phyloP scores from a whole-genome alignment of 805 yeast species.

The Suhomyces sp. region DNA sequence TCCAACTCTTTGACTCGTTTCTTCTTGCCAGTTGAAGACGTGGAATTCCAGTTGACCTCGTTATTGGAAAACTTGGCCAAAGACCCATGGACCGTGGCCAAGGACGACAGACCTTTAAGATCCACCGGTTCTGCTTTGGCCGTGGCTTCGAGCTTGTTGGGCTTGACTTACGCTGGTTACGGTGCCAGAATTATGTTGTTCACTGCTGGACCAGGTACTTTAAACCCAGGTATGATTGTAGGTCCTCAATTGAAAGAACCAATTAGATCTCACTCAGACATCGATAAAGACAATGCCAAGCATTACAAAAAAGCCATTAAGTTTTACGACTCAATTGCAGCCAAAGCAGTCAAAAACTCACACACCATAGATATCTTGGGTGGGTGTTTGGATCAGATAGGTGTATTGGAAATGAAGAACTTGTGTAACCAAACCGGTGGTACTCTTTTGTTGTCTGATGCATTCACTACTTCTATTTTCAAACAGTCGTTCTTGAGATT shows the following conservation, averaged over 20 bases:
- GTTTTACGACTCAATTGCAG: constrained; percentile 72
- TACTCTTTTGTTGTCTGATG: constrained; percentile 80
- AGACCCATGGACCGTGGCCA: constrained; percentile 88
- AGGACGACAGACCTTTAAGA: constrained; percentile 81
- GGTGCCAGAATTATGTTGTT: constrained; percentile 90
- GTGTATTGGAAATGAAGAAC: constrained; percentile 89
- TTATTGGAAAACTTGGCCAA: constrained; percentile 72
- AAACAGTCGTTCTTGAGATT: constrained; percentile 87
- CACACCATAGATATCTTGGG: constrained; percentile 89
- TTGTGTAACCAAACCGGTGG: constrained; percentile 89
- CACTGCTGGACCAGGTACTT: constrained; percentile 93
- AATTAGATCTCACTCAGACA: constrained; percentile 94
- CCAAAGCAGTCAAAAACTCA: constrained; percentile 64
- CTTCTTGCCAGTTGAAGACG: constrained; percentile 68
- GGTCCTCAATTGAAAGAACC: constrained; percentile 91
- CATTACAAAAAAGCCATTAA: constrained; percentile 84
- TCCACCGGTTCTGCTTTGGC: constrained; percentile 91
- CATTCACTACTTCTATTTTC: constrained; percentile 92
- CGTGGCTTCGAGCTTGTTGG: constrained; percentile 78
- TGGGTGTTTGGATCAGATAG: constrained; percentile 95
- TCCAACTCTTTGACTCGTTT: constrained; percentile 51
- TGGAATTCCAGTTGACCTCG: constrained; percentile 80
- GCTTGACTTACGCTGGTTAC: constrained; percentile 75
- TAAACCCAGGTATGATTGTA: constrained; percentile 92
- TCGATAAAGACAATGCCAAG: constrained; percentile 82